Evolutionary conservation across 495 filamentous ascomycete species (phyloP), one percentile per base, ranked within the genome.

Genomic region (Evernia prunastri): DNA sequence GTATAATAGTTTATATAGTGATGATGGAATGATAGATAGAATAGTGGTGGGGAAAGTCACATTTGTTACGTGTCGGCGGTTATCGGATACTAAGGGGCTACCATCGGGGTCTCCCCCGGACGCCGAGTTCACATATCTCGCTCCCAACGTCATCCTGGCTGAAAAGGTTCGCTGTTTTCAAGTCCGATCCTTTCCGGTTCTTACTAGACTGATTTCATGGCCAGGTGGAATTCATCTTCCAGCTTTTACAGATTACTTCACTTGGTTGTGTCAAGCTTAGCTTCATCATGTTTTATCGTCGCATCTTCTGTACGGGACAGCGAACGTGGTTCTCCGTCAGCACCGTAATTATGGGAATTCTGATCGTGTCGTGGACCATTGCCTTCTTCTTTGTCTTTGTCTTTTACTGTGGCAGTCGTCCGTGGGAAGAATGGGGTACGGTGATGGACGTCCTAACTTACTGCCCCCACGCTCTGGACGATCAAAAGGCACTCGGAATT

Each of bases 321-420:
- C 25, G 20, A 27, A 59, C 61, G 2, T 59, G 29, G 51, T 63
- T 63, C 35, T 59, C 42, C 53, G 20, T 23, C 20, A 27, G n/a
- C 17, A 58, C 53, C 31, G 23, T 6, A 23, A 35, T 13, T 39
- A 17, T 66, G 31, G 63, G 31, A 31, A 43, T 23, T 31, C 5
- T 66, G n/a, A 56, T 54, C 2, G 11, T 45, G 0, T 20, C 37
- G 4, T 66, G 63, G 63, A 66, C 29, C 2, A 43, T 65, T 15
- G 45, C 58, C 1, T 66, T 62, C 63, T 66, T 66, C 63, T 66
- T 66, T 54, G 59, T 59, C 0, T n/a, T 66, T 13, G 3, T 66
- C 13, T 56, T 62, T 15, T 59, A 29, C 18, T 66, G 63, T 58
- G 59, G 33, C 6, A 20, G 0, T 23, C 18, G 63, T 36, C 53